Evolutionary conservation across 139 green algal species (phyloP).

Genomic region (Tetraselmis striata): DNA sequence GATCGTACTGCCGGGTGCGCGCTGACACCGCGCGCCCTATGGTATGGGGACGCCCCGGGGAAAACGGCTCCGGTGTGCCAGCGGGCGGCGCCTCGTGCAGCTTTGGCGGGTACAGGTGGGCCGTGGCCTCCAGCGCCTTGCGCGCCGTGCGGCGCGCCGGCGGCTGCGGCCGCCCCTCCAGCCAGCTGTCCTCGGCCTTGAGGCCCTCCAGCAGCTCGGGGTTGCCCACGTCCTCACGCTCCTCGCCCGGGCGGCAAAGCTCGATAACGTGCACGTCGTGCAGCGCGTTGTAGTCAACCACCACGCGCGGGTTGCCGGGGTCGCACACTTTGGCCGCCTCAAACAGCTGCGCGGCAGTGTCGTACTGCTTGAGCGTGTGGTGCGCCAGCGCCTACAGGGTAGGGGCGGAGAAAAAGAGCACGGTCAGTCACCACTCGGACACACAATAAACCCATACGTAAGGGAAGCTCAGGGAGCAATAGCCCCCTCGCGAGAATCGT

Average conservation of each 20-base stretch:
- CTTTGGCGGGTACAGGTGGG: not conserved
- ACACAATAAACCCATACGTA: too few relatives aligned
- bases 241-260: not conserved
- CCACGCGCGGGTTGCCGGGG: not conserved
- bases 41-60: too few relatives aligned
- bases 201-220: not conserved
- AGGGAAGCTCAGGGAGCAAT: too few relatives aligned
- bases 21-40: too few relatives aligned
- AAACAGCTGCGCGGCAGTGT: not conserved
- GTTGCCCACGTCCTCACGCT: not conserved
- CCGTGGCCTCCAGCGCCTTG: not conserved
- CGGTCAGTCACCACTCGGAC: too few relatives aligned
- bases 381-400: not conserved
- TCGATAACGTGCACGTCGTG: not conserved
- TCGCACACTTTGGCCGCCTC: not conserved
- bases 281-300: not conserved
- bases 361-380: not conserved
- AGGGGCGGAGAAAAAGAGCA: too few relatives aligned
- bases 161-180: not conserved
- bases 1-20: too few relatives aligned
- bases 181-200: not conserved
- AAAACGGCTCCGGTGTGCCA: too few relatives aligned
- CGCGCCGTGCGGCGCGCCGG: not conserved
- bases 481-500: too few relatives aligned
- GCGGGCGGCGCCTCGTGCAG: too few relatives aligned